Evolutionary conservation across 148 eudicot genomes (phyloP).

Genomic region (Rhododendron henanense): DNA sequence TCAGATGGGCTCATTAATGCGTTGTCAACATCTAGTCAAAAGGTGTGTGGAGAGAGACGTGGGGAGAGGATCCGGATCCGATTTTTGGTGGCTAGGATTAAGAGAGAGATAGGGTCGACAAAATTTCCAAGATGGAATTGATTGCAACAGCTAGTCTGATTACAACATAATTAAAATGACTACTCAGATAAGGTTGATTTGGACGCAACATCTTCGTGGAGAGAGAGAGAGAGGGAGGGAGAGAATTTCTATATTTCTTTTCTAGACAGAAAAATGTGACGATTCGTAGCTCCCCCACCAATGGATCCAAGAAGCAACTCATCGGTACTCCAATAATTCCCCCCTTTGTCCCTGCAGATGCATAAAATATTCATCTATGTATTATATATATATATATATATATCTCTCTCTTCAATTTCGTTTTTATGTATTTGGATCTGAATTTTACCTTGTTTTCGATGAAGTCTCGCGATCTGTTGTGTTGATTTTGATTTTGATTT

Average conservation of each 20-base stretch:
- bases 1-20: too few species aligned
- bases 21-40: too few species aligned
- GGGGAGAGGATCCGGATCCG: too few species aligned
- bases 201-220: background rate
- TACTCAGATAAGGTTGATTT: background rate
- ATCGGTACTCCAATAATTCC: background rate
- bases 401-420: background rate
- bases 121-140: too few species aligned
- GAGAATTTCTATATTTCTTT: background rate
- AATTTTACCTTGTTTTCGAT: background rate
- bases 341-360: background rate
- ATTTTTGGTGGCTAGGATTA: too few species aligned
- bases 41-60: too few species aligned
- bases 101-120: too few species aligned
- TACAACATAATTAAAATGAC: too few species aligned
- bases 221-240: background rate
- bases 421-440: background rate
- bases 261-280: background rate
- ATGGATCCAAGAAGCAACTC: background rate
- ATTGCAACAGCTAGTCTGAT: too few species aligned
- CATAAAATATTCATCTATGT: background rate
- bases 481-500: constrained; percentile 3
- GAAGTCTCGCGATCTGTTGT: background rate
- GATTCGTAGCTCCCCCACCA: background rate
- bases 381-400: background rate